phyloP scores from a whole-genome alignment of 1,284 basidiomycete genomes.

The Leccinum subfulvum region DNA sequence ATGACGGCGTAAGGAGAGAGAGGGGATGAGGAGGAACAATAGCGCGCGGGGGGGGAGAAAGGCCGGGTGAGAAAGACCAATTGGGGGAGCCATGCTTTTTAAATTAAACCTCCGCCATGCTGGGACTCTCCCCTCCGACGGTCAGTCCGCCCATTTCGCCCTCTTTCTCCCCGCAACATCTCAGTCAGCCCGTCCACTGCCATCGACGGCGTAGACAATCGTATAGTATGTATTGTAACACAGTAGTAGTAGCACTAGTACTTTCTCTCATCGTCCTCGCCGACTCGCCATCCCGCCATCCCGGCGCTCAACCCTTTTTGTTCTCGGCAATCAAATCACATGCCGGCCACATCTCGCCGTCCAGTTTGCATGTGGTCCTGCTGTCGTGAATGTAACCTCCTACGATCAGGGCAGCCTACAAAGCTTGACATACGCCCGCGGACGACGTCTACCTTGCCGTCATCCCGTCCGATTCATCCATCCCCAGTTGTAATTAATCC shows the following conservation, averaged over 20 bases:
- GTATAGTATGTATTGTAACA: not conserved
- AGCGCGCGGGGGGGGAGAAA: constrained; percentile 25
- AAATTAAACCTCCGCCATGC: constrained; percentile 30
- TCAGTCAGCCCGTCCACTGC: not conserved
- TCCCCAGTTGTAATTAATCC: not conserved
- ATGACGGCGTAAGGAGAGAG: not conserved
- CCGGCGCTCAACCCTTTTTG: constrained; percentile 1
- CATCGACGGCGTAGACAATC: not conserved
- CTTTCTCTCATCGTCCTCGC: not conserved
- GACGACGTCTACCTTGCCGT: not conserved
- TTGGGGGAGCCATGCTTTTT: constrained; percentile 28
- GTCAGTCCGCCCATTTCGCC: not conserved
- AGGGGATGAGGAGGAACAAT: constrained; percentile 1
- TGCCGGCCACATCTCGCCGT: not conserved
- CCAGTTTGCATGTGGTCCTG: not conserved
- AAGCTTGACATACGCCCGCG: constrained; percentile 2
- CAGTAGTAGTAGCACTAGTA: not conserved
- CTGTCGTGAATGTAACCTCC: not conserved
- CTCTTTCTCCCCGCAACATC: not conserved
- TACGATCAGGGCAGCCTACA: constrained; percentile 5
- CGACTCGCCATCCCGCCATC: constrained; percentile 1
- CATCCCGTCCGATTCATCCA: not conserved
- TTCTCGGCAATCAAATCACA: constrained; percentile 5
- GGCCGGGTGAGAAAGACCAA: constrained; percentile 29
- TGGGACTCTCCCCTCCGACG: not conserved